Evolutionary conservation across 352 stramenopile species (phyloP).

Genomic region (Phytophthora rubi): DNA sequence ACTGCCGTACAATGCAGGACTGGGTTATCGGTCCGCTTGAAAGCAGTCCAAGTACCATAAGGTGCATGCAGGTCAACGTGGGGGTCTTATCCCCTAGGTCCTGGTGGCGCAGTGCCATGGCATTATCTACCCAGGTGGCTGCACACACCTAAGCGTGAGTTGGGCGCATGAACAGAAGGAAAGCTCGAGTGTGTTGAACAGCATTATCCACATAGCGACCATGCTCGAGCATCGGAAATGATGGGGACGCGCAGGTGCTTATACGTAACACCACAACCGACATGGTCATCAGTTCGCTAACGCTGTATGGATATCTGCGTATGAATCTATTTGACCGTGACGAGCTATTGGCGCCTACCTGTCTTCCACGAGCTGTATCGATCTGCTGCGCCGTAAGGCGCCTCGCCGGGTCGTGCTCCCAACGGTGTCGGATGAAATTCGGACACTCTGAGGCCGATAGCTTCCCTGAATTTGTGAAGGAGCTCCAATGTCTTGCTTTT

Average conservation of each 20-base stretch:
- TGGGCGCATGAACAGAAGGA: no score
- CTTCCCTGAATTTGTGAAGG: constrained; percentile 6
- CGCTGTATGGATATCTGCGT: neutral
- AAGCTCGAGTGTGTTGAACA: no score
- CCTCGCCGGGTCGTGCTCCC: constrained; percentile 43
- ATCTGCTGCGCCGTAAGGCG: constrained; percentile 46
- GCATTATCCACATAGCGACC: no score
- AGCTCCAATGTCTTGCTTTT: neutral
- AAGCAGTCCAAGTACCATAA: constrained; percentile 23
- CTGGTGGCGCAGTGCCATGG: neutral
- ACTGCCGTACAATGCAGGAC: constrained; percentile 18
- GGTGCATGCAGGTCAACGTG: constrained; percentile 13
- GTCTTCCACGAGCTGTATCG: constrained; percentile 48
- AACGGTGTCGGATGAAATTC: constrained; percentile 42
- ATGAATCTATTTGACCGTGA: neutral
- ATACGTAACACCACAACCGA: neutral
- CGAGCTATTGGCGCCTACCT: constrained; percentile 5
- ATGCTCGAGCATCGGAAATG: neutral
- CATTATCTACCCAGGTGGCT: constrained; percentile 1
- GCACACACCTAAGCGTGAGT: neutral
- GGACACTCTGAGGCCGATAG: constrained; percentile 36
- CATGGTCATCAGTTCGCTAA: neutral
- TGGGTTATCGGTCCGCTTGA: constrained; percentile 1
- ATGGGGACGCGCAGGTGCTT: neutral
- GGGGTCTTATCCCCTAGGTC: constrained; percentile 35